Evolutionary conservation across 2,329 filamentous ascomycete species (phyloP).

Genomic region (Colletotrichum plurivorum): DNA sequence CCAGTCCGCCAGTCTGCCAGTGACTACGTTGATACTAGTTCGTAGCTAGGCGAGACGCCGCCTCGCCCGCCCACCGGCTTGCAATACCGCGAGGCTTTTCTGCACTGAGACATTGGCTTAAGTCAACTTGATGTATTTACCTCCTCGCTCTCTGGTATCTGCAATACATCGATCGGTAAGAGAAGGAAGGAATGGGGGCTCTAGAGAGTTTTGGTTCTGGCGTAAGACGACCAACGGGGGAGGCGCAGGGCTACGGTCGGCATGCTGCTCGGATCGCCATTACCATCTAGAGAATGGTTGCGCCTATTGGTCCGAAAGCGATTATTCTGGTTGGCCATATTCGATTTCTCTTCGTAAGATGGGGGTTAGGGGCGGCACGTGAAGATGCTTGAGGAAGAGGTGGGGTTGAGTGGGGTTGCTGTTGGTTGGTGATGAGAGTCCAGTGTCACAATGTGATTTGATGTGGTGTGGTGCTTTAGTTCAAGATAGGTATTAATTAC

Average conservation of each 20-base stretch:
- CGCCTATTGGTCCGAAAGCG: constrained; percentile 17
- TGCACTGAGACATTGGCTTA: constrained; percentile 4
- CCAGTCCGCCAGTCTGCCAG: too few species aligned
- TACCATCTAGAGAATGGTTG: neutral
- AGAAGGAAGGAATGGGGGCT: neutral
- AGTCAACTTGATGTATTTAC: neutral
- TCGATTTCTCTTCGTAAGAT: neutral
- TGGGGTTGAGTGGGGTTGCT: neutral
- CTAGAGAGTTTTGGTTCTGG: neutral
- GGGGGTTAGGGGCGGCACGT: neutral
- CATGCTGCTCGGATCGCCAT: neutral
- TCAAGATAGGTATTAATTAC: too few species aligned
- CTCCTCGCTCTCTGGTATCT: neutral
- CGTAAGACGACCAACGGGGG: constrained; percentile 17
- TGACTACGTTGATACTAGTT: too few species aligned
- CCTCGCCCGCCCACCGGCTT: neutral
- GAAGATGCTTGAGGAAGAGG: neutral
- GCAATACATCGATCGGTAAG: neutral
- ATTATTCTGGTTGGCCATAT: neutral
- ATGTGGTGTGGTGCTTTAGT: too few species aligned
- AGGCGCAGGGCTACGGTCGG: constrained; percentile 5
- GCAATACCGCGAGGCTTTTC: neutral
- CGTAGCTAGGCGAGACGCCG: too few species aligned
- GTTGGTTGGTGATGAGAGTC: neutral
- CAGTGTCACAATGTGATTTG: neutral